Base-by-base conservation (phyloP, 148 eudicot genomes). In the Camellia sinensis region DNA sequence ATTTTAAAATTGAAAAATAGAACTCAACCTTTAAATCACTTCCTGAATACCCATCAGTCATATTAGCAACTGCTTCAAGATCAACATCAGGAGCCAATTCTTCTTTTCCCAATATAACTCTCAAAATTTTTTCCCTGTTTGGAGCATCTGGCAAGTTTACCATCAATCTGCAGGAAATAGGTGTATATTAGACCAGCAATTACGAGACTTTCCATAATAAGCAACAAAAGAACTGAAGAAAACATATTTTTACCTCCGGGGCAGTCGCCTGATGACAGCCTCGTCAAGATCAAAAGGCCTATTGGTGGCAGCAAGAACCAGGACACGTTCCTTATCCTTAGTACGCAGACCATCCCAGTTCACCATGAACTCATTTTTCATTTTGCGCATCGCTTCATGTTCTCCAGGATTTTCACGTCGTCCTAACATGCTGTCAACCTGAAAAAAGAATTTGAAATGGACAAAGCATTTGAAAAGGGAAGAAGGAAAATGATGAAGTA, bases 391-490 rank as follows among this genome's bases (percentile, higher is more conserved):
- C 62, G 97, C 97, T 86, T 94, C 98, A 73, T 94, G 97, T 79
- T 94, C 98, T 63, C 97, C 91, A 3, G 98, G 98, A 83, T 90
- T 92, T 85, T 94, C 97, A 70, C 97, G 93, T 82, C 98, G 88
- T 81, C 98, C 97, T 71, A 92, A 80, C 97, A 94, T 94, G 90
- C 98, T 94, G 83, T 94, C 98, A 81, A 92, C 98, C 97, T 91
- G 74, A 10, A 73, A 62, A 44, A 68, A 76, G 41, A 73, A 74
- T 73, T 18, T 46, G 78, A 45, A 21, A 7, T 12, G 15, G n/a
- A 6, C 37, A 69, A 15, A 68, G 11, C 14, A 19, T 46, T 11
- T 6, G 6, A 74, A 37, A 40, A 50, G 14, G 56, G 52, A 53
- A 62, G 6, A 41, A 46, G 19, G 43, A 22, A 53, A 4, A 52